Evolutionary conservation across 768 basidiomycete genomes (phyloP).

Genomic region (Lentinus tigrinus): DNA sequence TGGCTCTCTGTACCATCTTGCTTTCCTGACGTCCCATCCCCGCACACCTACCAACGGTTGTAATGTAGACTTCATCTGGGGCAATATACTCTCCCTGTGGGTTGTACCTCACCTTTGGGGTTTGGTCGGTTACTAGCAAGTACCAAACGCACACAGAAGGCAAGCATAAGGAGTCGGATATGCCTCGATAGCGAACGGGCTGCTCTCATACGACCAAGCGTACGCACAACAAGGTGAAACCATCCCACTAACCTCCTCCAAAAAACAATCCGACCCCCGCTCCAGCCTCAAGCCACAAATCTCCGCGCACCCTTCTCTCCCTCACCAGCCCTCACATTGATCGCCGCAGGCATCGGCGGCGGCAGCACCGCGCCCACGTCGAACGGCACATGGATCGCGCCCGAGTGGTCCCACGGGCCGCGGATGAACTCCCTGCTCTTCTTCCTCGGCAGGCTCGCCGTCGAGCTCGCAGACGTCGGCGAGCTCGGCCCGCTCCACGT

Average conservation of each 20-base stretch:
- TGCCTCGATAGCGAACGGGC: background rate
- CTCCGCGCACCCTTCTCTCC: background rate
- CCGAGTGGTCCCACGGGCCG: conserved; percentile 29
- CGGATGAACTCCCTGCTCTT: conserved; percentile 15
- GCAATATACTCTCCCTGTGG: background rate
- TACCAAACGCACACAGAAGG: too few relatives aligned
- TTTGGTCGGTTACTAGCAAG: too few relatives aligned
- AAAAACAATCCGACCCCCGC: background rate
- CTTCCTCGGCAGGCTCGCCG: background rate
- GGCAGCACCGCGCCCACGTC: conserved; percentile 23
- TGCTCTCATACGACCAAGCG: conserved; percentile 5
- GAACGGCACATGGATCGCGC: conserved; percentile 24
- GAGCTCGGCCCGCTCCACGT: conserved; percentile 17
- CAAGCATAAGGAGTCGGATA: background rate
- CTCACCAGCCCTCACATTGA: conserved; percentile 13
- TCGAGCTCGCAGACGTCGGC: conserved; percentile 18
- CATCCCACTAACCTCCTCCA: background rate
- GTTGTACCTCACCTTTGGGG: background rate
- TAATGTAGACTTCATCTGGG: conserved; percentile 6
- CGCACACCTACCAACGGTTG: background rate
- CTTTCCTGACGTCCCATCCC: background rate
- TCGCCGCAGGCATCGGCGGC: conserved; percentile 23
- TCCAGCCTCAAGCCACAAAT: background rate
- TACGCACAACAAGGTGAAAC: background rate
- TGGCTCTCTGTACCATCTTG: background rate